Evolutionary conservation across 2,329 filamentous ascomycete species (phyloP), one percentile per base, ranked within the genome.

Genomic region (Colletotrichum spaethianum): DNA sequence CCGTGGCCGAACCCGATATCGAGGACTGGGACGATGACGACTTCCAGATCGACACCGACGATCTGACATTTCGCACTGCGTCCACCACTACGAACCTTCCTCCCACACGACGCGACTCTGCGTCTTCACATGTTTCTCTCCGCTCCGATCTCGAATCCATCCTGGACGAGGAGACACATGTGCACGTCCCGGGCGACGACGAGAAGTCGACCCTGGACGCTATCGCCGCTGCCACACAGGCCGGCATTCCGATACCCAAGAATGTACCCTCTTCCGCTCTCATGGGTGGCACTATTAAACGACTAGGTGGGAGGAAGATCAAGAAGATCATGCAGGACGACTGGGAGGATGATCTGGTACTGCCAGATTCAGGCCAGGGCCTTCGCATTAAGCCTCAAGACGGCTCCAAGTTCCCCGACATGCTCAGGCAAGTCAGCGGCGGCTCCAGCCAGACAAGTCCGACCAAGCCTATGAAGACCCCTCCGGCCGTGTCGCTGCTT

Each of bases 241-340:
- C 95, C 33, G 96, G 96, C 76, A 98, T 99, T 75, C 96, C 96
- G 8, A 90, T 98, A 67, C 96, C 96, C 36, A 86, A 90, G 63
- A 95, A 95, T 79, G 91, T 98, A 40, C 95, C 96, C 1, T 91
- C 93, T 38, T 98, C 96, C 26, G 96, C 96, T 38, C 86, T 99
- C 52, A 90, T 96, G 80, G 96, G 96, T 64, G 96, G 96, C 63
- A 96, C 95, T 12, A 98, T 98, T 79, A 97, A 97, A 84, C 89
- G 95, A 76, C 87, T 98, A 42, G 95, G 95, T 61, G 91, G 91
- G 71, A 89, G 90, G 75, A 94, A 92, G 77, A 87, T 93, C 26
- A 92, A 91, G 78, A 93, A 90, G 78, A 90, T 92, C 50, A 90
- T 94, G 71, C 91, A 93, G 74, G 93, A 95, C 76, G 93, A 96